These are phyloP conservation scores for Capronia coronata DNA, from an alignment of 2,329 filamentous ascomycete genomes.

Conservation along the genomic window DNA sequence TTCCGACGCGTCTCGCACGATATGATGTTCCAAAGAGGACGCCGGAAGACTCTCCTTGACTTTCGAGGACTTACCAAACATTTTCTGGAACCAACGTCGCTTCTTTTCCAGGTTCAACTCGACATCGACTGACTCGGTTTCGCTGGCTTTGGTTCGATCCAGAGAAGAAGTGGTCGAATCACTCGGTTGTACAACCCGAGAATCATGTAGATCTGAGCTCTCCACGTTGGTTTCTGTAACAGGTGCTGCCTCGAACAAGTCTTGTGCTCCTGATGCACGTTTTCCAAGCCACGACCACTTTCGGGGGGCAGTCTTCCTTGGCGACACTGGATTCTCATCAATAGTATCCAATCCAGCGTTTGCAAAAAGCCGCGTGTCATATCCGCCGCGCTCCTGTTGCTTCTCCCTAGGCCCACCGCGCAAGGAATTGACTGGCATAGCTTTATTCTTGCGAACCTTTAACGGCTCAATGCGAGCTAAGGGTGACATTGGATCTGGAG, in stretches of 20 bases:
- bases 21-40: conserved; percentile 18
- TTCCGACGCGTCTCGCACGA: conserved; percentile 19
- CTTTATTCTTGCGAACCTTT: conserved; percentile 47
- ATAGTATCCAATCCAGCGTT: conserved; percentile 38
- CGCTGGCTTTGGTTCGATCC: conserved; percentile 10
- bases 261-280: conserved; percentile 25
- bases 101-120: conserved; percentile 25
- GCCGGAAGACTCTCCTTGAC: conserved; percentile 40
- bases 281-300: conserved; percentile 45
- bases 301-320: conserved; percentile 30
- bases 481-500: conserved; percentile 44
- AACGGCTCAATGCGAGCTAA: conserved; percentile 46
- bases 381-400: conserved; percentile 23
- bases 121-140: conserved; percentile 13
- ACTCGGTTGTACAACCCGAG: conserved; percentile 28
- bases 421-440: conserved; percentile 25
- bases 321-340: conserved; percentile 36
- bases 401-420: conserved; percentile 31
- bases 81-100: conserved; percentile 28
- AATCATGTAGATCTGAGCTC: conserved; percentile 9
- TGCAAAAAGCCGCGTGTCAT: conserved; percentile 30
- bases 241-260: conserved; percentile 23
- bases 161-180: conserved; percentile 17
- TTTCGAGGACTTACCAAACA: conserved; percentile 24
- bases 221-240: conserved; percentile 31